Conservation (phyloP, 2,329 filamentous ascomycete species). For the Arthrobotrys sinensis region DNA sequence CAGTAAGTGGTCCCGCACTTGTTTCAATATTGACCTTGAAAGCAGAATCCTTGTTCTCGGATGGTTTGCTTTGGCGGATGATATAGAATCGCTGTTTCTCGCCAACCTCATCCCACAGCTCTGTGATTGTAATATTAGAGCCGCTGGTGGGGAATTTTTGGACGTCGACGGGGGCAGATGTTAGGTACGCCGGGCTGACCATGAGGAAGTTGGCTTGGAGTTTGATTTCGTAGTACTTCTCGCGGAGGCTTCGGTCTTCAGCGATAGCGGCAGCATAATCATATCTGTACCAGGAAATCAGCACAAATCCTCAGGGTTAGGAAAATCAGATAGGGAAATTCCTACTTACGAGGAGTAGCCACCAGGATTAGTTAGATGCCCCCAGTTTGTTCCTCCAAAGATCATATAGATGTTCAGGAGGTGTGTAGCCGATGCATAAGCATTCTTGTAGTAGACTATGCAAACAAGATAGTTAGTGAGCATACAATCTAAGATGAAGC, state of each 20-base stretch:
- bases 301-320: neutral
- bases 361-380: constrained; percentile 70
- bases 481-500: neutral
- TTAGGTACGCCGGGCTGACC: constrained; percentile 79
- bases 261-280: constrained; percentile 77
- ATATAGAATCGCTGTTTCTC: constrained; percentile 61
- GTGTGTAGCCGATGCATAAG: constrained; percentile 76
- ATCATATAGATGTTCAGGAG: constrained; percentile 85
- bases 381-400: constrained; percentile 87
- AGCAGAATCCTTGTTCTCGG: constrained; percentile 61
- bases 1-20: constrained; percentile 64
- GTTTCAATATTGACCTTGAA: constrained; percentile 64
- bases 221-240: constrained; percentile 86
- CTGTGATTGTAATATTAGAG: constrained; percentile 56
- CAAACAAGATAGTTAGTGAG: neutral
- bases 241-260: constrained; percentile 79
- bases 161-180: constrained; percentile 70
- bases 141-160: constrained; percentile 49
- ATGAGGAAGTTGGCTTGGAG: constrained; percentile 82
- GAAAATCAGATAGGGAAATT: neutral
- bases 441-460: constrained; percentile 82
- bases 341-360: constrained; percentile 56
- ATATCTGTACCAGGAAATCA: constrained; percentile 67
- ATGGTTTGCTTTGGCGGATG: constrained; percentile 54
- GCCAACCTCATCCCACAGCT: constrained; percentile 62